Percentiles rank a stretch among this genome's conserved stretches.
Conservation (phyloP, 768 basidiomycete genomes). For the Mycena maculata region DNA sequence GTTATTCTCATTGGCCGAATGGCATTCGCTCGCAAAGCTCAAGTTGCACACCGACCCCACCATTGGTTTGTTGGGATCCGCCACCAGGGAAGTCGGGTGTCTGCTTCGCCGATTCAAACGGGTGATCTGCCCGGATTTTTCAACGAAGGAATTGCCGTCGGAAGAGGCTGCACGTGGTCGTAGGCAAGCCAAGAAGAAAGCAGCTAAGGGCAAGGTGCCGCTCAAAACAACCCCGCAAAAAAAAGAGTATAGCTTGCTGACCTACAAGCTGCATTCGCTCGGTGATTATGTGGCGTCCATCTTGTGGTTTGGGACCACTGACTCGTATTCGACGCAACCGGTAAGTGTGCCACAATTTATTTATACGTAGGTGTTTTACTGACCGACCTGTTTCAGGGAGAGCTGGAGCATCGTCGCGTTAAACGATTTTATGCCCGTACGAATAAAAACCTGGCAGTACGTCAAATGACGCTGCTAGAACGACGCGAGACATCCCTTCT, state of each 20-base stretch:
- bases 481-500: constrained; percentile 7
- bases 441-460: constrained; percentile 41
- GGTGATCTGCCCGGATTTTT: constrained; percentile 38
- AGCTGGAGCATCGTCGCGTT: constrained; percentile 47
- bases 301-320: constrained; percentile 15
- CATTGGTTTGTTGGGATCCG: constrained; percentile 31
- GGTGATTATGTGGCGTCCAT: constrained; percentile 39
- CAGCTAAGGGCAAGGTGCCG: constrained; percentile 8
- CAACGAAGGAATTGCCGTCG: constrained; percentile 49
- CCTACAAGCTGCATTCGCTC: constrained; percentile 48
- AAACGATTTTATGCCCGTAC: constrained; percentile 32
- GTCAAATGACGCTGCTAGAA: constrained; percentile 38
- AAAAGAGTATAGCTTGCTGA: constrained; percentile 44
- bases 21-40: constrained; percentile 51
- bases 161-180: constrained; percentile 49
- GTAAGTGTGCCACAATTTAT: constrained; percentile 29
- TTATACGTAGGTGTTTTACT: not conserved
- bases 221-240: constrained; percentile 8
- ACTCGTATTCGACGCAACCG: constrained; percentile 23
- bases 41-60: constrained; percentile 44
- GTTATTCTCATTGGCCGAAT: constrained; percentile 45
- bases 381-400: constrained; percentile 40
- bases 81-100: constrained; percentile 41
- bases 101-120: constrained; percentile 44
- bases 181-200: constrained; percentile 19